Conservation (phyloP, 495 filamentous ascomycete species). For the Hypoxylon lenormandii region DNA sequence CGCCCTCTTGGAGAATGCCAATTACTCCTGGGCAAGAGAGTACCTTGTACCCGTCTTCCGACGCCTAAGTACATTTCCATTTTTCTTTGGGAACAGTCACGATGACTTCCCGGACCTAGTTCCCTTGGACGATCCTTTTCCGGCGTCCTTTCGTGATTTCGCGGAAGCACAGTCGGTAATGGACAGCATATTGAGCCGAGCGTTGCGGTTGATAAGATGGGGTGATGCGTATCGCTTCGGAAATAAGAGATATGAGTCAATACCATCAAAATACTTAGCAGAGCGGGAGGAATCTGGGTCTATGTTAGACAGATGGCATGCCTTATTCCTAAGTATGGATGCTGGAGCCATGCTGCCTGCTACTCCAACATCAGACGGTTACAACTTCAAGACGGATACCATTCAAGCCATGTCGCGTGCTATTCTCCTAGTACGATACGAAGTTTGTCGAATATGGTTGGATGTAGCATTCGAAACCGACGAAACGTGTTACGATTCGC, state of each 20-base stretch:
- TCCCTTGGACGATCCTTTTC: conserved; percentile 8
- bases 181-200: conserved; percentile 43
- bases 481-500: conserved; percentile 49
- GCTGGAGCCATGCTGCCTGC: conserved; percentile 4
- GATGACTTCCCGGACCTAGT: conserved; percentile 45
- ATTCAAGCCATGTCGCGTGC: conserved; percentile 19
- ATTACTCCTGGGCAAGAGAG: conserved; percentile 42
- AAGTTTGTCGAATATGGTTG: conserved; percentile 46
- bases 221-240: conserved; percentile 45
- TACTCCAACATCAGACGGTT: neutral
- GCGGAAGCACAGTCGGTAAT: conserved; percentile 38
- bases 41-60: conserved; percentile 42
- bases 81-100: conserved; percentile 43
- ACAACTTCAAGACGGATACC: conserved; percentile 5
- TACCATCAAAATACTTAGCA: conserved; percentile 18
- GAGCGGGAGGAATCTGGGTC: conserved; percentile 18
- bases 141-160: conserved; percentile 10
- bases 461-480: conserved; percentile 37
- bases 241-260: conserved; percentile 10
- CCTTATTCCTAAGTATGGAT: conserved; percentile 40
- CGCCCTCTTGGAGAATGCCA: conserved; percentile 46
- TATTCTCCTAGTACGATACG: conserved; percentile 33
- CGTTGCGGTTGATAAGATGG: conserved; percentile 44
- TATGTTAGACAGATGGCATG: conserved; percentile 42
- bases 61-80: conserved; percentile 44